Conservation (phyloP, 176 grass and related monocot species). For the Carex scoparia region DNA sequence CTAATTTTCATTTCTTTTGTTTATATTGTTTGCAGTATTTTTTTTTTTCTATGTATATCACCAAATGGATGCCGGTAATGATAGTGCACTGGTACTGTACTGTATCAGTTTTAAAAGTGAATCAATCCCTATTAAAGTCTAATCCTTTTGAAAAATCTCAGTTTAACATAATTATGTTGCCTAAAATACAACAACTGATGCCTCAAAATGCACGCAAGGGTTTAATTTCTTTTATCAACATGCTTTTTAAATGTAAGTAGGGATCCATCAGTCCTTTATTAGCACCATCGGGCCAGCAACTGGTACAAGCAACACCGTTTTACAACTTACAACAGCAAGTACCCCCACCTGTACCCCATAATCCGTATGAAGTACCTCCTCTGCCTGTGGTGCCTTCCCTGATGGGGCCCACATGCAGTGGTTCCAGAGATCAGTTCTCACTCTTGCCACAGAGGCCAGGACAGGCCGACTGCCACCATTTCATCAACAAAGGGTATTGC, state of each 20-base stretch:
- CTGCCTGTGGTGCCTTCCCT: constrained; percentile 1
- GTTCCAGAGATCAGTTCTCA: background rate
- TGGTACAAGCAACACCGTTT: constrained; percentile 28
- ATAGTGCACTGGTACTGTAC: background rate
- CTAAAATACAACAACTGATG: background rate
- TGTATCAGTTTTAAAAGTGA: background rate
- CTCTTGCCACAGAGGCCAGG: constrained; percentile 33
- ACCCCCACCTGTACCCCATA: constrained; percentile 7
- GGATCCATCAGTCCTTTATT: constrained; percentile 25
- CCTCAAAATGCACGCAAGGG: background rate
- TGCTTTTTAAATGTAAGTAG: constrained; percentile 17
- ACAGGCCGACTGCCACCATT: constrained; percentile 39
- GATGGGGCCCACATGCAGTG: constrained; percentile 22
- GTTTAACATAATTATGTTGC: background rate
- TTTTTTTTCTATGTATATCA: background rate
- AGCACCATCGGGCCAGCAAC: constrained; percentile 30
- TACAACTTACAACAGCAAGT: constrained; percentile 29
- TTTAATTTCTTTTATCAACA: background rate
- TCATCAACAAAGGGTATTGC: constrained; percentile 47
- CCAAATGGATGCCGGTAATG: background rate
- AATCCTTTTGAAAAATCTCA: background rate
- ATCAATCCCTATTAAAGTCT: background rate
- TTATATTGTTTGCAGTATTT: background rate
- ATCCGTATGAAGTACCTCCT: constrained; percentile 12
- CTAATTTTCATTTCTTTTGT: constrained; percentile 29